Percentiles rank a stretch among this genome's conserved stretches.
These are phyloP conservation scores for Metschnikowia vanudenii DNA, from an alignment of 805 yeast species.

Conservation along the genomic window DNA sequence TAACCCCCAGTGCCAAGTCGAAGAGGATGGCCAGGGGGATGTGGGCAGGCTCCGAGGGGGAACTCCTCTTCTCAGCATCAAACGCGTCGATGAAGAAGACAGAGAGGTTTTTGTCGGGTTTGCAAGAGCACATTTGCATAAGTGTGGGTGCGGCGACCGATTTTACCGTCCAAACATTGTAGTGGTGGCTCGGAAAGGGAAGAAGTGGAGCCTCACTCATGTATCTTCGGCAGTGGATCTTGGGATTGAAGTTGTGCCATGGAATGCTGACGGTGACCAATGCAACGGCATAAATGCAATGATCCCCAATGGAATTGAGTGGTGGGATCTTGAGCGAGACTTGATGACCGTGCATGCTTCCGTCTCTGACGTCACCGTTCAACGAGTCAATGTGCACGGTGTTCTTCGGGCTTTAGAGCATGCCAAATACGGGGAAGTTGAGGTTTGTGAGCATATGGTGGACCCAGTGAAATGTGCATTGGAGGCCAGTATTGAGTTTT, in stretches of 20 bases:
- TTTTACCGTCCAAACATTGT: constrained; percentile 47
- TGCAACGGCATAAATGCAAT: constrained; percentile 40
- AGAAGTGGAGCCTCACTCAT: constrained; percentile 22
- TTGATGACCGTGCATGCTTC: constrained; percentile 35
- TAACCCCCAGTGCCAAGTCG: constrained; percentile 24
- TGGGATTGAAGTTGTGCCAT: constrained; percentile 29
- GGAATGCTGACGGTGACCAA: constrained; percentile 27
- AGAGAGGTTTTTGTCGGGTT: constrained; percentile 47
- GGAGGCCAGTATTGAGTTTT: constrained; percentile 5
- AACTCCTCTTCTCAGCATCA: constrained; percentile 17
- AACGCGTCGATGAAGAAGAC: constrained; percentile 9
- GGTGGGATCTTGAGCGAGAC: constrained; percentile 33
- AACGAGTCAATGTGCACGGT: constrained; percentile 33
- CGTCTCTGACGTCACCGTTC: constrained; percentile 37
- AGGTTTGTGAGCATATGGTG: not conserved
- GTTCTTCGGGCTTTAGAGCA: constrained; percentile 23
- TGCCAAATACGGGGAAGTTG: not conserved
- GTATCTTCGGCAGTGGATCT: constrained; percentile 33
- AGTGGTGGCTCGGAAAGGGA: constrained; percentile 32
- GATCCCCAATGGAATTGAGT: constrained; percentile 46
- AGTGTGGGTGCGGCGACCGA: constrained; percentile 44
- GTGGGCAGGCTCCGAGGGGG: constrained; percentile 28
- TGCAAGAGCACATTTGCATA: constrained; percentile 42
- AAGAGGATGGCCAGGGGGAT: not conserved
- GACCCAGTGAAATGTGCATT: constrained; percentile 6